These are phyloP conservation scores for Pseudocercospora fuligena DNA, from an alignment of 2,329 filamentous ascomycete species.

Conservation along the genomic window DNA sequence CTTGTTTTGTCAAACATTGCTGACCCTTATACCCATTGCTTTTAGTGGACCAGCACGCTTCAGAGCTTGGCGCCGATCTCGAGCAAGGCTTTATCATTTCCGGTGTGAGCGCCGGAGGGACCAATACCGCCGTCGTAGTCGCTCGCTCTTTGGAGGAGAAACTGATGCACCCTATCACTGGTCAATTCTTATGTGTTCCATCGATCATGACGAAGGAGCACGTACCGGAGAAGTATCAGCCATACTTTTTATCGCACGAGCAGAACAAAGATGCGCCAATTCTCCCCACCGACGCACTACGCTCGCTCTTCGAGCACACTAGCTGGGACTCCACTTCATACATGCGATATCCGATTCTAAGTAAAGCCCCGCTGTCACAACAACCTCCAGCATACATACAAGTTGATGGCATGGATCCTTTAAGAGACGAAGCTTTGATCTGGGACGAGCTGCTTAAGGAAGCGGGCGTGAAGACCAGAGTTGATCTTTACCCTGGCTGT, in stretches of 20 bases:
- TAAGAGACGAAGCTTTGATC: constrained; percentile 58
- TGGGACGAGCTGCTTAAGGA: constrained; percentile 55
- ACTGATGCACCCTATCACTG: constrained; percentile 51
- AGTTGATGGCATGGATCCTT: constrained; percentile 55
- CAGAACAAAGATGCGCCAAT: constrained; percentile 19
- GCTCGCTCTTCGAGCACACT: constrained; percentile 9
- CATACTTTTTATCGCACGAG: constrained; percentile 39
- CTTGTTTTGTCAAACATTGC: no score
- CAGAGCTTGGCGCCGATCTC: constrained; percentile 42
- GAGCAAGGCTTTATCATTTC: constrained; percentile 53
- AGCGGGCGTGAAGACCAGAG: constrained; percentile 46
- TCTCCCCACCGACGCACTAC: background rate
- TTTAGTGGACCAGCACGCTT: constrained; percentile 43
- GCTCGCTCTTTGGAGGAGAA: constrained; percentile 49
- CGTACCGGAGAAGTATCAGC: constrained; percentile 46
- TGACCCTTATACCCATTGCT: no score
- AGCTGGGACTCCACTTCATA: constrained; percentile 9
- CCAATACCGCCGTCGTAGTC: constrained; percentile 44
- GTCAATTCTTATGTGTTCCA: constrained; percentile 46
- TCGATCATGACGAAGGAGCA: constrained; percentile 44
- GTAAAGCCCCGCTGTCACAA: constrained; percentile 15
- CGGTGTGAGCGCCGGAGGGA: constrained; percentile 52
- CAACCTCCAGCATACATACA: constrained; percentile 55
- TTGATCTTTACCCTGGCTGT: constrained; percentile 40
- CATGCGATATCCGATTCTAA: constrained; percentile 5